These are phyloP conservation scores for Hansenula lynferdii DNA, from an alignment of 1,139 yeast species.

Conservation along the genomic window DNA sequence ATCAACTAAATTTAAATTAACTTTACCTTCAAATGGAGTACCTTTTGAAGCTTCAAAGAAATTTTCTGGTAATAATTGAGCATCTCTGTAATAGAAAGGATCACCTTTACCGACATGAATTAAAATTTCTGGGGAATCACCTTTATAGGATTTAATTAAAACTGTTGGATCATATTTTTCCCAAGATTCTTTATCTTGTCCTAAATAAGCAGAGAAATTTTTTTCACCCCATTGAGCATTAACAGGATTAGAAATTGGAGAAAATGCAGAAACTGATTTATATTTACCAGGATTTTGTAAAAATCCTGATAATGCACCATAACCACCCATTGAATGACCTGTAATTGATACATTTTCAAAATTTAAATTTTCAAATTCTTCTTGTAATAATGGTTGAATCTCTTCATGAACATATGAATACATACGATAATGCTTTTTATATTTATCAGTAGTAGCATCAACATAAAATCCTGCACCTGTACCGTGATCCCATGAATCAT, in stretches of 20 bases:
- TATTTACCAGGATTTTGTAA: slow-evolving; percentile 70
- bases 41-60: slow-evolving; percentile 59
- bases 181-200: slow-evolving; percentile 57
- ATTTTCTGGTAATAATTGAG: slow-evolving; percentile 74
- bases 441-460: slow-evolving; percentile 74
- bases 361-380: slow-evolving; percentile 49
- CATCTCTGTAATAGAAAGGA: slow-evolving; percentile 55
- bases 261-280: slow-evolving; percentile 83
- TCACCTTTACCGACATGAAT: slow-evolving; percentile 84
- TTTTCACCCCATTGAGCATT: slow-evolving; percentile 83
- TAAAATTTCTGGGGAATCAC: slow-evolving; percentile 44
- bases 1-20: slow-evolving; percentile 61
- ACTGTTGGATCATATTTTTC: slow-evolving; percentile 74
- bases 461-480: slow-evolving; percentile 94
- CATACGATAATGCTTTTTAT: slow-evolving; percentile 76
- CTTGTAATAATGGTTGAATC: slow-evolving; percentile 47
- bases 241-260: slow-evolving; percentile 83
- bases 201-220: slow-evolving; percentile 76
- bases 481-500: slow-evolving; percentile 86
- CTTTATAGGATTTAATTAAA: slow-evolving; percentile 49
- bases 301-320: slow-evolving; percentile 81
- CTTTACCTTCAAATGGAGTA: slow-evolving; percentile 55
- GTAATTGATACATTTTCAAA: slow-evolving; percentile 62
- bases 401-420: slow-evolving; percentile 77
- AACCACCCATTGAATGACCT: slow-evolving; percentile 99